Evolutionary conservation across 371 early-diverging fungal species (phyloP), one percentile per base, ranked within the genome.

Genomic region (Blastocladiella emersonii): DNA sequence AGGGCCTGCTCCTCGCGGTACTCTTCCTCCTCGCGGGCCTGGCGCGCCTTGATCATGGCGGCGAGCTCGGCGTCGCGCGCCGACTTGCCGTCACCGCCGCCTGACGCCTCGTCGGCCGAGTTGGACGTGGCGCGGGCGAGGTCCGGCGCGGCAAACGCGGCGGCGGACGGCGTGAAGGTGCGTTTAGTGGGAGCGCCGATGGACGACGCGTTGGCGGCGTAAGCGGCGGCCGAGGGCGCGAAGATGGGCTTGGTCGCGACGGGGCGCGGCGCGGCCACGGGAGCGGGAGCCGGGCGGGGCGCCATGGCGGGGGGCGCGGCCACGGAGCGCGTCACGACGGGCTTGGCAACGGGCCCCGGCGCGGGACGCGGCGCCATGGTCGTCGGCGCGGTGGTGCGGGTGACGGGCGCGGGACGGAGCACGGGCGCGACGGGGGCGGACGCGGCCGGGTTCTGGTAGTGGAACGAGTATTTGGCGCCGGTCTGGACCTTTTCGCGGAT

Each of bases 381-480:
- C 48, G 48, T 48, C n/a, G 25, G 8, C 10, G n/a, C 48, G 1
- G n/a, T 48, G 25, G n/a, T 19, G n/a, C 4, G 1, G 17, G 21
- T 8, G 1, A 23, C n/a, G 12, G 23, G 30, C 3, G 32, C 30
- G 13, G 53, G 53, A 12, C 53, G 27, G 13, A 30, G 23, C 27
- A 19, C 15, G 15, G 30, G 53, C 15, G 30, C 32, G 15, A 15
- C 13, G 32, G 53, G 53, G 2, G 53, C 30, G 4, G 53, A 27
- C 1, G 48, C 7, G 1, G 48, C 25, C n/a, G 10, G 21, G 17
- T n/a, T 8, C n/a, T n/a, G 19, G 10, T 48, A 17, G 25, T 48
- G 48, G 51, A 78, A 67, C 34, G 71, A 66, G 61, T 77, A 77
- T 55, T 78, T 78, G 12, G 79, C 79, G 1, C 79, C 79, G 34